A percentile compares a stretch with the other conserved stretches of the same genome.
These are phyloP conservation scores for Sugiyamaella mastotermitis DNA, from an alignment of 805 yeast genomes.

Conservation along the genomic window DNA sequence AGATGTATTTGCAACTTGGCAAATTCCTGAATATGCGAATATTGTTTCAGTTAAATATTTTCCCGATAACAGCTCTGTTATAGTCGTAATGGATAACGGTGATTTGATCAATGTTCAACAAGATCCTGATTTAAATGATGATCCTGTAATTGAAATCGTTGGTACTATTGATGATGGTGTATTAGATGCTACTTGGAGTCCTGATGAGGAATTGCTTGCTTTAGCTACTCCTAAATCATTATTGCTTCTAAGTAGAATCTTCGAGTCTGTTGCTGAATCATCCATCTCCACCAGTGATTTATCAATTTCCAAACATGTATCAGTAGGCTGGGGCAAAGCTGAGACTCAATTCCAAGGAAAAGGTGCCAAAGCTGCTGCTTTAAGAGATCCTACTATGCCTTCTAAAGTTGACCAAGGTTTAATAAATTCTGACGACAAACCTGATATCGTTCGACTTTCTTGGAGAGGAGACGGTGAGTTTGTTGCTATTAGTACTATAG, in stretches of 20 bases:
- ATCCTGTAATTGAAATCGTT: constrained; percentile 60
- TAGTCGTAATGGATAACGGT: constrained; percentile 67
- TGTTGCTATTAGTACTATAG: constrained; percentile 63
- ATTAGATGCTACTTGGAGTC: constrained; percentile 74
- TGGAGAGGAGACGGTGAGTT: constrained; percentile 97
- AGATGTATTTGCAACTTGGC: constrained; percentile 55
- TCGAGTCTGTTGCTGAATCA: constrained; percentile 73
- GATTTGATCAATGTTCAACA: constrained; percentile 61
- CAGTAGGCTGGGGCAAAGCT: constrained; percentile 97
- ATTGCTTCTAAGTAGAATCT: constrained; percentile 62
- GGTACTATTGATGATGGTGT: constrained; percentile 81
- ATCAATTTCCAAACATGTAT: constrained; percentile 69
- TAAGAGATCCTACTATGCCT: constrained; percentile 83
- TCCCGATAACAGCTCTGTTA: constrained; percentile 58
- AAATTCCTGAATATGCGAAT: constrained; percentile 23
- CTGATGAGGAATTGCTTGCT: constrained; percentile 81
- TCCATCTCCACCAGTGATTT: constrained; percentile 57
- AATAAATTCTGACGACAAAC: constrained; percentile 47
- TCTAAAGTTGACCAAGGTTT: constrained; percentile 65
- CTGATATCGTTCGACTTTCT: constrained; percentile 44
- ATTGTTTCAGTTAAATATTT: constrained; percentile 57
- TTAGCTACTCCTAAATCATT: constrained; percentile 56
- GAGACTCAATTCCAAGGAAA: constrained; percentile 96
- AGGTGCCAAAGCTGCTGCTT: constrained; percentile 73
- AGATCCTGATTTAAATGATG: constrained; percentile 46